Evolutionary conservation across 441 rosid species (phyloP).

Genomic region (Gossypium davidsonii): DNA sequence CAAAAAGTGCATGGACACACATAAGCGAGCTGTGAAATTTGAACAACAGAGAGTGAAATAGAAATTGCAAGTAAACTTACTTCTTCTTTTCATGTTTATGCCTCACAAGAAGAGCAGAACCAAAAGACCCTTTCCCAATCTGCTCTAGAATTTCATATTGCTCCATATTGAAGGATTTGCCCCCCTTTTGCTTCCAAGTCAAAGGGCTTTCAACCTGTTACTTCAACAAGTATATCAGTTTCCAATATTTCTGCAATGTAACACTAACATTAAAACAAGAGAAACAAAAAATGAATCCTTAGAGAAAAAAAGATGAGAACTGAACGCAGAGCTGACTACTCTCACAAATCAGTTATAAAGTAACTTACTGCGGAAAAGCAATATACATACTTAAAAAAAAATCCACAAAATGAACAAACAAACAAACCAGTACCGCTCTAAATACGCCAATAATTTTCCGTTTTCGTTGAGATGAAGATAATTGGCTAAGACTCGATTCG

Average conservation of each 20-base stretch:
- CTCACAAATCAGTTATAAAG: background rate
- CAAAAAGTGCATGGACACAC: background rate
- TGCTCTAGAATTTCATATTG: constrained; percentile 89
- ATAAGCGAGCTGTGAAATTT: background rate
- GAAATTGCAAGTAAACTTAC: constrained; percentile 29
- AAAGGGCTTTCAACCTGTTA: background rate
- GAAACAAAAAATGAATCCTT: background rate
- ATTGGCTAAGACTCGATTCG: background rate
- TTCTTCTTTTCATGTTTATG: constrained; percentile 91
- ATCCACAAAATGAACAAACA: background rate
- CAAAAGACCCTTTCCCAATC: constrained; percentile 92
- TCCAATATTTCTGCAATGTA: too few relatives aligned
- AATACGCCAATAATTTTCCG: background rate
- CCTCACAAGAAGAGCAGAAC: constrained; percentile 93
- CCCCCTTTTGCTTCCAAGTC: background rate
- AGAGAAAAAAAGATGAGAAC: background rate
- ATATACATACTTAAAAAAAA: background rate
- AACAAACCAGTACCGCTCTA: background rate
- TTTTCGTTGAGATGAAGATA: background rate
- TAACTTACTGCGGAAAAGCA: background rate
- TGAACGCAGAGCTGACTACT: background rate
- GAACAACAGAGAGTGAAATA: background rate
- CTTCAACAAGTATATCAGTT: background rate
- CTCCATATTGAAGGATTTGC: constrained; percentile 44
- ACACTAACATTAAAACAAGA: background rate